These are phyloP conservation scores for Fraxinus angustifolia DNA, from an alignment of 305 asterid species.

Conservation along the genomic window DNA sequence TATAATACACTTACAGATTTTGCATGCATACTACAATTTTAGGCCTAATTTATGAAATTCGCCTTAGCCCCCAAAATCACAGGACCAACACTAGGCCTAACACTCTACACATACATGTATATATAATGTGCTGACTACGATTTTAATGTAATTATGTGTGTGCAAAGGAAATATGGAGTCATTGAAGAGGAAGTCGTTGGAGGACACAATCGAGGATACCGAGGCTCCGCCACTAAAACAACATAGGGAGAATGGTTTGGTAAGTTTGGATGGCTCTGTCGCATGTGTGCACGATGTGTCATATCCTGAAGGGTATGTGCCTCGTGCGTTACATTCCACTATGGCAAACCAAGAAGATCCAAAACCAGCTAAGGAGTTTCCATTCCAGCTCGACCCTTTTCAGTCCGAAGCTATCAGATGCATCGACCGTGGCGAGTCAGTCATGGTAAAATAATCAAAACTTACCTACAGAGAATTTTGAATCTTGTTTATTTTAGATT, in stretches of 20 bases:
- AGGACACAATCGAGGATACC: conserved; percentile 33
- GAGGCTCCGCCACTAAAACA: conserved; percentile 52
- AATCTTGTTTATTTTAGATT: neutral
- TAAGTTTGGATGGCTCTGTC: conserved; percentile 45
- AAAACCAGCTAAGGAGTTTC: conserved; percentile 75
- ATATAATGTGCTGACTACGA: neutral
- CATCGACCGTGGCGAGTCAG: conserved; percentile 73
- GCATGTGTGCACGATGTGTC: conserved; percentile 78
- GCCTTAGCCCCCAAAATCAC: no score
- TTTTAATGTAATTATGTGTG: neutral
- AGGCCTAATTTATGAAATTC: no score
- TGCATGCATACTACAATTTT: no score
- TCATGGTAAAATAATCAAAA: conserved; percentile 53
- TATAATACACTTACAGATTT: no score
- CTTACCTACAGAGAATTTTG: neutral
- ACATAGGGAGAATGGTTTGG: conserved; percentile 37
- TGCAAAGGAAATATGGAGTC: conserved; percentile 54
- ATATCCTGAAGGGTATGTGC: conserved; percentile 69
- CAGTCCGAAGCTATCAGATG: conserved; percentile 87
- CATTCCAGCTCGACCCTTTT: conserved; percentile 80
- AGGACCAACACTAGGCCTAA: neutral
- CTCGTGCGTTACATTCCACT: conserved; percentile 30
- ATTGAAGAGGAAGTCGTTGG: conserved; percentile 63
- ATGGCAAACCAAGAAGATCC: conserved; percentile 27
- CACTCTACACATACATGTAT: neutral